Evolutionary conservation across 495 filamentous ascomycete species (phyloP).

Genomic region (Tuber brumale): DNA sequence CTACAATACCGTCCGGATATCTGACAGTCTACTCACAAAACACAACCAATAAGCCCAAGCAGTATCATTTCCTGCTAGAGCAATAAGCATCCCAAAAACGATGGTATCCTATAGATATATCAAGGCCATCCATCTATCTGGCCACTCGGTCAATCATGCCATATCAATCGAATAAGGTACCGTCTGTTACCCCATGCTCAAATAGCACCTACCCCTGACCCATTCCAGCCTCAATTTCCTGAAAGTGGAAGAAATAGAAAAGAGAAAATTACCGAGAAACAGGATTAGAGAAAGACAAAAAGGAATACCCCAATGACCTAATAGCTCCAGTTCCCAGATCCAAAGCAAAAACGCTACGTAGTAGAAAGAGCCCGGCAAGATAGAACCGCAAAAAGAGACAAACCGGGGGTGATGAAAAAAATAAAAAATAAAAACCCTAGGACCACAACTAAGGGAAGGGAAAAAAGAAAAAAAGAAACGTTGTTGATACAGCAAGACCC

Average conservation of each 20-base stretch:
- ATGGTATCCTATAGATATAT: neutral
- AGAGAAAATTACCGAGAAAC: slow-evolving; percentile 1
- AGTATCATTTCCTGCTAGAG: neutral
- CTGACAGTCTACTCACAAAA: neutral
- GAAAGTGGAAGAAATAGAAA: neutral
- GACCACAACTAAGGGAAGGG: slow-evolving; percentile 30
- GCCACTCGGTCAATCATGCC: neutral
- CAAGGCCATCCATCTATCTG: neutral
- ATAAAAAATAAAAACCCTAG: neutral
- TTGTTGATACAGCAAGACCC: slow-evolving; percentile 18
- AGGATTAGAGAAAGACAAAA: neutral
- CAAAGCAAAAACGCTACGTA: slow-evolving; percentile 2
- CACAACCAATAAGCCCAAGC: neutral
- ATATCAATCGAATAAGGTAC: neutral
- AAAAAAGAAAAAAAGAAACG: slow-evolving; percentile 7
- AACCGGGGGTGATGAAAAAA: neutral
- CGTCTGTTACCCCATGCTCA: neutral
- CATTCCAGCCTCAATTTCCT: neutral
- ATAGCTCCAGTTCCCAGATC: slow-evolving; percentile 9
- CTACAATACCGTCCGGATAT: neutral
- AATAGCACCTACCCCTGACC: slow-evolving; percentile 1
- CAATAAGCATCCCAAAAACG: neutral
- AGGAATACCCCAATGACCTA: slow-evolving; percentile 1
- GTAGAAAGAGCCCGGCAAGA: slow-evolving; percentile 4
- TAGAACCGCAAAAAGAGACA: slow-evolving; percentile 1